Evolutionary conservation across 495 filamentous ascomycete genomes (phyloP).

Genomic region (Podospora pseudoanserina): DNA sequence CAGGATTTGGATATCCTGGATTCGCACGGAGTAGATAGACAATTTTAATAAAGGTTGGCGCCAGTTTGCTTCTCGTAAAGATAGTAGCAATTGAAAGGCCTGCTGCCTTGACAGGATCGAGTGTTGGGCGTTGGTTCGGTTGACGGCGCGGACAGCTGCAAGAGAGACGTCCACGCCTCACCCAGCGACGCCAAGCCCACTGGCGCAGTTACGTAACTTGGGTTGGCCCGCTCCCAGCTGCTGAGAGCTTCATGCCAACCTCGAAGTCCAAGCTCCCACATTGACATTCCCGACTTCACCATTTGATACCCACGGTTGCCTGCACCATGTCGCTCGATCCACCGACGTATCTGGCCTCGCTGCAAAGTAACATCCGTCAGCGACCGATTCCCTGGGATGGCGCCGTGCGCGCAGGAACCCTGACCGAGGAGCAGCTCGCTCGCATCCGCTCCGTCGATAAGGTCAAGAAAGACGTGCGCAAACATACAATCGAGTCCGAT

Average conservation of each 20-base stretch:
- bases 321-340: slow-evolving; percentile 70
- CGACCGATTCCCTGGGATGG: slow-evolving; percentile 98
- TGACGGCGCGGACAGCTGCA: background rate
- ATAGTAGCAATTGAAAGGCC: background rate
- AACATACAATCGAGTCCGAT: slow-evolving; percentile 74
- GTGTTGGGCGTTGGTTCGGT: background rate
- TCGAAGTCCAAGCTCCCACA: slow-evolving; percentile 10
- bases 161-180: background rate
- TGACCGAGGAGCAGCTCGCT: slow-evolving; percentile 90
- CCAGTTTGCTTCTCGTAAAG: background rate
- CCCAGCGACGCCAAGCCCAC: slow-evolving; percentile 9
- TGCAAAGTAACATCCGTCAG: slow-evolving; percentile 92
- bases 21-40: background rate
- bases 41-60: background rate
- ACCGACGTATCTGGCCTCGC: slow-evolving; percentile 81
- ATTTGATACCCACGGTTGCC: background rate
- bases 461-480: slow-evolving; percentile 76
- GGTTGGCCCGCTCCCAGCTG: slow-evolving; percentile 8
- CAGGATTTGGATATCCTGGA: background rate
- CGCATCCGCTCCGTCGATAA: slow-evolving; percentile 98
- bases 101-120: background rate
- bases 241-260: background rate
- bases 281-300: slow-evolving; percentile 3
- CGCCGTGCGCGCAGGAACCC: slow-evolving; percentile 85
- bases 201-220: slow-evolving; percentile 21